phyloP scores from a whole-genome alignment of 306 rosid species.

The Gillenia trifoliata region DNA sequence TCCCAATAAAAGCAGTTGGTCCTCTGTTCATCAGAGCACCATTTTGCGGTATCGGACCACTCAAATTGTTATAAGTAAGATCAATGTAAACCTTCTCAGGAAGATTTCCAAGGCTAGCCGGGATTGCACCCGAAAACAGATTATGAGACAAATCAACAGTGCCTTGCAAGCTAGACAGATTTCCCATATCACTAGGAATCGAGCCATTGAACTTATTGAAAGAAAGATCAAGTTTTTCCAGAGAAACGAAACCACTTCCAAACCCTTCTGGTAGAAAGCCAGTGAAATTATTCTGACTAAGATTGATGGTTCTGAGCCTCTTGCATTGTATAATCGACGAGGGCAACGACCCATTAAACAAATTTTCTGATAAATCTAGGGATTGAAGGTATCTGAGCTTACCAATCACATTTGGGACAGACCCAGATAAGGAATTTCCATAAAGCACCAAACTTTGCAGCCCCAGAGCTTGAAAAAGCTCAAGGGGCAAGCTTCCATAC shows the following conservation, averaged over 20 bases:
- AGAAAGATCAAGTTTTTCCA: constrained; percentile 73
- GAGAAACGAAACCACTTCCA: constrained; percentile 51
- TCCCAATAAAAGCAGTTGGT: constrained; percentile 96
- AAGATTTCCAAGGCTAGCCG: constrained; percentile 80
- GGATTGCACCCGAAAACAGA: constrained; percentile 71
- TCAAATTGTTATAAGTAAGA: constrained; percentile 73
- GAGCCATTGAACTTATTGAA: constrained; percentile 69
- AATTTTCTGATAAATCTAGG: constrained; percentile 83
- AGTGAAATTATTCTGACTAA: constrained; percentile 72
- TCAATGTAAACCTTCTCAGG: constrained; percentile 99
- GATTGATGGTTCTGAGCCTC: constrained; percentile 64
- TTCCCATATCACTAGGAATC: constrained; percentile 77
- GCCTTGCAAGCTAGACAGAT: constrained; percentile 76
- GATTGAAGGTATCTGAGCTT: constrained; percentile 73
- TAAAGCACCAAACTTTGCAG: constrained; percentile 89
- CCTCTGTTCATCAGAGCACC: constrained; percentile 99
- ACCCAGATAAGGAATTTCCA: constrained; percentile 90
- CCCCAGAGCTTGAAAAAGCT: constrained; percentile 72
- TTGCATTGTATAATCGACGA: constrained; percentile 54
- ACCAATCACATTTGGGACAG: constrained; percentile 69
- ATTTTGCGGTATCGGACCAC: constrained; percentile 87
- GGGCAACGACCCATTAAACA: constrained; percentile 75
- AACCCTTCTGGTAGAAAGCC: constrained; percentile 63
- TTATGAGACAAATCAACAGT: constrained; percentile 94
- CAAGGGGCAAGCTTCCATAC: constrained; percentile 56